A percentile compares a stretch with the other conserved stretches of the same genome.
Evolutionary conservation across 768 basidiomycete genomes (phyloP).

Genomic region (Collybiopsis confluens): DNA sequence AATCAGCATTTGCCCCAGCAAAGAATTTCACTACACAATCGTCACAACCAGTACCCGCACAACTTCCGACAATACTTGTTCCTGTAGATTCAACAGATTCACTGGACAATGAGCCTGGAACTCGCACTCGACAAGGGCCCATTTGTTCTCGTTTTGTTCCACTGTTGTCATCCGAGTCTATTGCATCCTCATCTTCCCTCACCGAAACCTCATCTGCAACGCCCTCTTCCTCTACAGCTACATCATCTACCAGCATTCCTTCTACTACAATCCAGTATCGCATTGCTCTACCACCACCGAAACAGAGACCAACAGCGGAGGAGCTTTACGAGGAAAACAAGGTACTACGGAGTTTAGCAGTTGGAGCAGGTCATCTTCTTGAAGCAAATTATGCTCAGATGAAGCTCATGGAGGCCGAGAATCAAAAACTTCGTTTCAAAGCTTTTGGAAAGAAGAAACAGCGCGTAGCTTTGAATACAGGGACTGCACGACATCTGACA

Average conservation of each 20-base stretch:
- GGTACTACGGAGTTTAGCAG: conserved; percentile 6
- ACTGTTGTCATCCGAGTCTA: too few relatives aligned
- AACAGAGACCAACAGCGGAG: background rate
- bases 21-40: conserved; percentile 9
- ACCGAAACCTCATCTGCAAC: too few relatives aligned
- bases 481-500: conserved; percentile 8
- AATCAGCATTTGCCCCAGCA: conserved; percentile 7
- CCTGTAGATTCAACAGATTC: too few relatives aligned
- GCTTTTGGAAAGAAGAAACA: conserved; percentile 9
- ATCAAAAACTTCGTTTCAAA: conserved; percentile 7
- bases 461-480: conserved; percentile 1
- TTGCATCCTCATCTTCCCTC: too few relatives aligned
- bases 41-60: conserved; percentile 1
- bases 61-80: conserved; percentile 1
- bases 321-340: conserved; percentile 6
- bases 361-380: conserved; percentile 1
- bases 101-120: too few relatives aligned
- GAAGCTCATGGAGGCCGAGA: conserved; percentile 15
- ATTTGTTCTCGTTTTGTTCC: too few relatives aligned
- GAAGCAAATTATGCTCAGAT: conserved; percentile 11
- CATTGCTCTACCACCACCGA: background rate
- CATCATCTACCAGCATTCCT: too few relatives aligned
- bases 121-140: too few relatives aligned
- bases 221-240: too few relatives aligned
- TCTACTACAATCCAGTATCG: background rate